Evolutionary conservation across 106 monocot species (phyloP).

Genomic region (Hemerocallis citrina): DNA sequence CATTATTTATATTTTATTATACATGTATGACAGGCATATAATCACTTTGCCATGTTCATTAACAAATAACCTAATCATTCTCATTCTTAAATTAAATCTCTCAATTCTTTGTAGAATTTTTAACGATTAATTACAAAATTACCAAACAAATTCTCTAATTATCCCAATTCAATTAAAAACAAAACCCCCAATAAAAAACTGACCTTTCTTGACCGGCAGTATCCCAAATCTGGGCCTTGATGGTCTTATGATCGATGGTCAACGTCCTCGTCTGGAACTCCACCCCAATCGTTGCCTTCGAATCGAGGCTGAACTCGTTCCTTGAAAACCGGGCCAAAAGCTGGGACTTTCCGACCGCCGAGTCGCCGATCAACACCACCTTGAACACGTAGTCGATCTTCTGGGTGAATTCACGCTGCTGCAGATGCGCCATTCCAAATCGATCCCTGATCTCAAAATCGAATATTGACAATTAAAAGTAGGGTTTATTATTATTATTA

Average conservation of each 20-base stretch:
- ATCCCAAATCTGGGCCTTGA: constrained; percentile 25
- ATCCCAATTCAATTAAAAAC: neutral
- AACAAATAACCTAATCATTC: no score
- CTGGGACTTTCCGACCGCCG: constrained; percentile 28
- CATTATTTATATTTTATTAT: no score
- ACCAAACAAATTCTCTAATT: neutral
- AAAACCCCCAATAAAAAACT: neutral
- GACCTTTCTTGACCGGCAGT: constrained; percentile 22
- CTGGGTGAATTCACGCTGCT: constrained; percentile 15
- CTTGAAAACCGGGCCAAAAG: constrained; percentile 19
- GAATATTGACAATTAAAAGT: no score
- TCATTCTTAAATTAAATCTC: no score
- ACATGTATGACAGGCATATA: no score
- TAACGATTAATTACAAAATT: no score
- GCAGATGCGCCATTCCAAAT: constrained; percentile 15
- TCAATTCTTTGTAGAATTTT: no score
- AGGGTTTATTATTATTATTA: no score
- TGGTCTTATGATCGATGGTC: constrained; percentile 13
- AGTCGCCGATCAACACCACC: constrained; percentile 24
- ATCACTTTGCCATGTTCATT: no score
- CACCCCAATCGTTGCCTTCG: constrained; percentile 19
- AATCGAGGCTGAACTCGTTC: constrained; percentile 23
- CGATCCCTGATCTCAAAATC: neutral
- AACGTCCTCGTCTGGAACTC: constrained; percentile 13
- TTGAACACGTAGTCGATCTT: constrained; percentile 31